Evolutionary conservation across 2,329 filamentous ascomycete species (phyloP).

Genomic region (Hypoxylon sp.): DNA sequence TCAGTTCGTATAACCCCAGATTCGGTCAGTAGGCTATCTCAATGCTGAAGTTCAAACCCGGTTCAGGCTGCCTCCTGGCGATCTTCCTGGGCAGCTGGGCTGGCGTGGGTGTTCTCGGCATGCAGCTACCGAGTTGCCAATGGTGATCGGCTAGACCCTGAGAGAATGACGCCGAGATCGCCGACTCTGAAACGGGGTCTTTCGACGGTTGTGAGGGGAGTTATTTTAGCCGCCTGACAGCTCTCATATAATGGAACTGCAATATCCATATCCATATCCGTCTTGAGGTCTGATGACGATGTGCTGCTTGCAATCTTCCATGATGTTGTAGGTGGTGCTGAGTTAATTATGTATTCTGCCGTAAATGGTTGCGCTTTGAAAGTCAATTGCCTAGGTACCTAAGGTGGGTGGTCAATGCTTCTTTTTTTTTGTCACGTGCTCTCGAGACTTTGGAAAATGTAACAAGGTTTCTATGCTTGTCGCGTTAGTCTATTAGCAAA

Average conservation of each 20-base stretch:
- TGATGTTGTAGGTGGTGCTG: neutral
- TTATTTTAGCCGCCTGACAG: conserved; percentile 20
- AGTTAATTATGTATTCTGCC: conserved; percentile 14
- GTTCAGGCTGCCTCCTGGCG: conserved; percentile 20
- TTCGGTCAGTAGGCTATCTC: conserved; percentile 21
- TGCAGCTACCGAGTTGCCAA: conserved; percentile 12
- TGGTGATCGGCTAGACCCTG: conserved; percentile 25
- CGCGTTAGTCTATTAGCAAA: conserved; percentile 32
- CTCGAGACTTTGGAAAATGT: conserved; percentile 31
- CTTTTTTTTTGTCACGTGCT: conserved; percentile 28
- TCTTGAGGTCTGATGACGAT: conserved; percentile 15
- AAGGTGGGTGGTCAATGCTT: conserved; percentile 19
- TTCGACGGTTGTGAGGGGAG: neutral
- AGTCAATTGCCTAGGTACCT: neutral
- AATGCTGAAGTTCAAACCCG: neutral
- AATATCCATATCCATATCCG: neutral
- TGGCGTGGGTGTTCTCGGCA: conserved; percentile 6
- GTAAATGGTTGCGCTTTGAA: no score
- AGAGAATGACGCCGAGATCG: conserved; percentile 39
- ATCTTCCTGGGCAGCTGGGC: conserved; percentile 20
- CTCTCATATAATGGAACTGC: neutral
- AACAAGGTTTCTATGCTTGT: conserved; percentile 18
- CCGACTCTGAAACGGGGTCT: conserved; percentile 39
- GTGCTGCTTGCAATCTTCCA: neutral
- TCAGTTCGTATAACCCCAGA: conserved; percentile 18